A percentile compares a stretch with the other conserved stretches of the same genome.
These are phyloP conservation scores for Aspergillus texensis DNA, from an alignment of 2,329 filamentous ascomycete species.

Conservation along the genomic window DNA sequence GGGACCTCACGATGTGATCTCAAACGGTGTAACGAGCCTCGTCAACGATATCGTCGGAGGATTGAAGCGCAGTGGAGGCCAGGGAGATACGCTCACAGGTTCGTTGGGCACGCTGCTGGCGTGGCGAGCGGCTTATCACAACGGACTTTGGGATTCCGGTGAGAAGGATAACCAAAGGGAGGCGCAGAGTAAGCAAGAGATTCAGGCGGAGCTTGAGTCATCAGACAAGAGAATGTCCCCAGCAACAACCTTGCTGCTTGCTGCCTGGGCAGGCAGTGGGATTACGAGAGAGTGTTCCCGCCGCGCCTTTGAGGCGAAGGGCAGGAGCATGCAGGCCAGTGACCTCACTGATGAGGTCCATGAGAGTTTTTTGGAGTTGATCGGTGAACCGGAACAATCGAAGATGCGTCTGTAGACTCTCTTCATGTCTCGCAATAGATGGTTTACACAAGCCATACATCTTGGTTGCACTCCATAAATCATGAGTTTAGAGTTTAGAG, in stretches of 20 bases:
- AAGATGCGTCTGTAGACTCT: conserved; percentile 36
- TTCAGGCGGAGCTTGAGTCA: conserved; percentile 45
- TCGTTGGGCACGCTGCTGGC: conserved; percentile 84
- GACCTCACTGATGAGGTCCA: conserved; percentile 92
- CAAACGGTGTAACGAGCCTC: conserved; percentile 75
- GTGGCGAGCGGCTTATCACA: conserved; percentile 85
- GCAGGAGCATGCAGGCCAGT: conserved; percentile 85
- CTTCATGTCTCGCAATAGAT: background rate
- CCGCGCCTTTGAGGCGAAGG: conserved; percentile 81
- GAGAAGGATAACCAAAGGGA: conserved; percentile 36
- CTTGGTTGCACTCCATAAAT: background rate
- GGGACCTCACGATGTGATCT: conserved; percentile 79
- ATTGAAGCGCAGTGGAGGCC: conserved; percentile 86
- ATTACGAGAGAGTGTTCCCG: conserved; percentile 90
- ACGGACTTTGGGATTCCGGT: conserved; percentile 70
- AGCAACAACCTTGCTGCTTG: conserved; percentile 68
- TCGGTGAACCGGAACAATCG: conserved; percentile 67
- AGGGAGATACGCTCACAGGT: conserved; percentile 93
- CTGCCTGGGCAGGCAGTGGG: conserved; percentile 82
- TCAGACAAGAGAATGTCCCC: conserved; percentile 59
- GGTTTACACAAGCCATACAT: background rate
- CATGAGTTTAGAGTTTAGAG: background rate
- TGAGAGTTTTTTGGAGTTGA: conserved; percentile 73
- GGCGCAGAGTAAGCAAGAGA: conserved; percentile 43
- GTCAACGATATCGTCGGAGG: conserved; percentile 79